These are phyloP conservation scores for Myxozyma monticola DNA, from an alignment of 805 yeast species.

Conservation along the genomic window DNA sequence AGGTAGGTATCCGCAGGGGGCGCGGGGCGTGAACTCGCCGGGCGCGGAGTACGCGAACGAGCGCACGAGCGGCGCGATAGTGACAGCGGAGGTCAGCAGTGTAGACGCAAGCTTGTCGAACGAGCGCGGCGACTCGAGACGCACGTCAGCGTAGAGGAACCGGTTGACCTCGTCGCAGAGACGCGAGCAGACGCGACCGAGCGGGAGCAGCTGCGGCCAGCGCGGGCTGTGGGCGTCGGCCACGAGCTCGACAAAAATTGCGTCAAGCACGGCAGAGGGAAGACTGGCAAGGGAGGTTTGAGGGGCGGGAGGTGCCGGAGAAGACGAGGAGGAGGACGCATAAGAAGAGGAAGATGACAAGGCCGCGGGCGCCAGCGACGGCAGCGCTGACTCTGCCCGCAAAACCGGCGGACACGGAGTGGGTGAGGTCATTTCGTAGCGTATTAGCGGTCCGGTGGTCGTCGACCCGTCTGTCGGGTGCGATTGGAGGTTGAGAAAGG, in stretches of 20 bases:
- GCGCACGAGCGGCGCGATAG: constrained; percentile 26
- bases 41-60: constrained; percentile 26
- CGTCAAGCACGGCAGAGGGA: constrained; percentile 18
- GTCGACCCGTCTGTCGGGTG: too few species aligned
- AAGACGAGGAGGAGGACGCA: neutral
- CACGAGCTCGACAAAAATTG: constrained; percentile 14
- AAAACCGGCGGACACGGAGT: too few species aligned
- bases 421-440: too few species aligned
- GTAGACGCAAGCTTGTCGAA: constrained; percentile 29
- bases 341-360: neutral
- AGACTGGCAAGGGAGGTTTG: constrained; percentile 10
- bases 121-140: constrained; percentile 12
- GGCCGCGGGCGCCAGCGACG: neutral
- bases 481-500: too few species aligned
- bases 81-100: constrained; percentile 23
- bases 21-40: constrained; percentile 30
- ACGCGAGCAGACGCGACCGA: constrained; percentile 20
- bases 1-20: constrained; percentile 31
- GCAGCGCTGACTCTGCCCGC: too few species aligned
- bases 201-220: constrained; percentile 10
- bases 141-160: constrained; percentile 20
- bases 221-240: constrained; percentile 8
- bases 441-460: too few species aligned
- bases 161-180: constrained; percentile 27
- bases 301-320: neutral